Evolutionary conservation across 208 protist species (phyloP), one percentile per base, ranked within the genome.

Genomic region (Leptomonas pyrrhocoris): DNA sequence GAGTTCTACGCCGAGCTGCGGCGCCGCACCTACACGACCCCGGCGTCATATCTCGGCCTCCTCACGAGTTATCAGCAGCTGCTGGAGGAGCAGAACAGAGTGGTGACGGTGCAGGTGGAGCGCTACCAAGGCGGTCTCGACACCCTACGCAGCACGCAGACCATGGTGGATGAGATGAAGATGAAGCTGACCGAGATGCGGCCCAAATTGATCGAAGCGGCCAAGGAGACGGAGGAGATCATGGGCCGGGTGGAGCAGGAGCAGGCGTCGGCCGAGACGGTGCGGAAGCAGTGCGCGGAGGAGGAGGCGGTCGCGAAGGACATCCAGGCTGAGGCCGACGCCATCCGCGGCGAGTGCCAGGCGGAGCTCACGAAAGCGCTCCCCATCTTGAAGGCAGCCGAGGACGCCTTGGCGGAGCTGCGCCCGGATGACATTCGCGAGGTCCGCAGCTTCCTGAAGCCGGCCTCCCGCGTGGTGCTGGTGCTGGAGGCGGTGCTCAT

Each of bases 11-110:
- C 92, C 27, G 95, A 98, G 82, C 79, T 98, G 61, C 94, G 86
- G 31, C 84, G 98, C 31, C 90, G 85, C 63, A 98, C 95, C 73
- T 99, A 99, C 93, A 98, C 96, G 11, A 99, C 98, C 19, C 98
- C 98, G 40, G 98, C 94, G 45, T 98, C 92, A 9, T 99, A 98
- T 80, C 83, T 99, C 9, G 91, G 97, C 72, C 88, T 99, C 45
- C 85, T 99, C 43, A 91, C 78, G 34, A 90, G 94, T 63, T 98
- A 98, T 82, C 46, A 79, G 12, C 74, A 84, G 36, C 68, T 98
- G 73, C 81, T 98, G 23, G 84, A 85, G 55, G 88, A 97, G 71
- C 93, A 98, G 77, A 73, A 88, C 51, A 79, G 82, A 68, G 43
- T 75, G 19, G 90, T 94, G 36, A 67, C 73, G 43, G 76, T 79